Evolutionary conservation across 1,284 basidiomycete genomes (phyloP), one percentile per base, ranked within the genome.

Genomic region (Ustilago nuda): DNA sequence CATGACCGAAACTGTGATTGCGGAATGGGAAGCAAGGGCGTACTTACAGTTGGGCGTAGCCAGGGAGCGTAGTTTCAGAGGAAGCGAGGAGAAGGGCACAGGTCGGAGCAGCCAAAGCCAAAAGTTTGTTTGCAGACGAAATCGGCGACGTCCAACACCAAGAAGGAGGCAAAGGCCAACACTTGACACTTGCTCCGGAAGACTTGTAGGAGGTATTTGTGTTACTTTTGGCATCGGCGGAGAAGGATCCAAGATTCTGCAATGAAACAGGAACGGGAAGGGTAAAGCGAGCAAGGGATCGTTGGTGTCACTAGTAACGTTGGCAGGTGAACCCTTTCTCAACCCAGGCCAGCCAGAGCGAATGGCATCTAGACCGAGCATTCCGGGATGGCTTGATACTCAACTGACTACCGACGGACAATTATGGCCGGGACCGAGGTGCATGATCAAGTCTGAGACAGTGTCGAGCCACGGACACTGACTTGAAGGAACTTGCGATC

Each of bases 401-500:
- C 12, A 19, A 17, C 23, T 46, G 9, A 37, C 8, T 8, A 8
- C n/a, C 39, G 17, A 35, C 19, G 15, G n/a, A 17, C 37, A 50
- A 30, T n/a, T 19, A 48, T 39, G 23, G 23, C 17, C 17, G n/a
- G 12, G 50, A 60, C 58, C 58, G 39, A 60, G 23, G 23, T 60
- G 58, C 58, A 53, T 60, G 58, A 60, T 23, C 36, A 13, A 27
- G 23, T 27, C 23, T 27, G 23, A 27, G 23, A 27, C 23, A 27
- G 23, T 27, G 23, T 27, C 23, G 23, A 27, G 23, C 23, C 23
- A 27, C 23, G 23, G 23, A 27, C 23, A 27, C 23, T 27, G 23
- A 27, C 23, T 27, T 27, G 23, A 3, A 27, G 3, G 23, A 27
- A 27, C 3, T 27, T 27, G 23, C 23, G 23, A 27, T 27, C 23